phyloP scores from a whole-genome alignment of 129 eudicot genomes.

The Silybum marianum region DNA sequence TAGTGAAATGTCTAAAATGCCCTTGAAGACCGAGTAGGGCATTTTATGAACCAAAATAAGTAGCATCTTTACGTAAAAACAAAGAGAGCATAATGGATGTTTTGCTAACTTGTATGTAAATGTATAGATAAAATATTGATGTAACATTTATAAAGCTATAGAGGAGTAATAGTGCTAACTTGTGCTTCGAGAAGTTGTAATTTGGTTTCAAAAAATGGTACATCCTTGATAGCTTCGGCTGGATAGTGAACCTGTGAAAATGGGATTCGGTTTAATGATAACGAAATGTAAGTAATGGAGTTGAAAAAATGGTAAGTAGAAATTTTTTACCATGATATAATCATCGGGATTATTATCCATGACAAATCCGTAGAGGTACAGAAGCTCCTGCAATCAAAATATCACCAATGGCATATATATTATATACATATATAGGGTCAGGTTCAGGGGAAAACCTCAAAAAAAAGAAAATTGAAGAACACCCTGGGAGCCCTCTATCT shows the following conservation, averaged over 20 bases:
- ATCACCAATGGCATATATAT: not conserved
- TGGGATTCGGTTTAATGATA: not conserved
- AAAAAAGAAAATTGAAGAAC: no score
- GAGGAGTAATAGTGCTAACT: constrained; percentile 41
- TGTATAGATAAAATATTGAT: not conserved
- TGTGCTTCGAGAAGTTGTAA: constrained; percentile 89
- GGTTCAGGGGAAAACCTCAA: no score
- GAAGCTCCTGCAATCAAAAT: constrained; percentile 75
- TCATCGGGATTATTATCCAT: constrained; percentile 82
- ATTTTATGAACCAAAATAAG: not conserved
- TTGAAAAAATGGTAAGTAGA: not conserved
- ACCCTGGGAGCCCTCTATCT: no score
- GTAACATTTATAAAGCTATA: not conserved
- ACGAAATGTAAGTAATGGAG: not conserved
- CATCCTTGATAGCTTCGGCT: constrained; percentile 70
- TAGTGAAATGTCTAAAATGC: not conserved
- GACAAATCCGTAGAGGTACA: constrained; percentile 93
- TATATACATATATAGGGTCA: no score
- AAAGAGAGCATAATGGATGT: not conserved
- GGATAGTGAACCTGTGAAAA: constrained; percentile 79
- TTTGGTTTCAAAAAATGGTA: constrained; percentile 72
- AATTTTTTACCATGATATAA: constrained; percentile 78
- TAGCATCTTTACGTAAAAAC: not conserved
- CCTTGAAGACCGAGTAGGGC: not conserved
- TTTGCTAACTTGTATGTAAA: not conserved